Conservation (phyloP, 345 rosid species). For the Melaleuca alternifolia region DNA sequence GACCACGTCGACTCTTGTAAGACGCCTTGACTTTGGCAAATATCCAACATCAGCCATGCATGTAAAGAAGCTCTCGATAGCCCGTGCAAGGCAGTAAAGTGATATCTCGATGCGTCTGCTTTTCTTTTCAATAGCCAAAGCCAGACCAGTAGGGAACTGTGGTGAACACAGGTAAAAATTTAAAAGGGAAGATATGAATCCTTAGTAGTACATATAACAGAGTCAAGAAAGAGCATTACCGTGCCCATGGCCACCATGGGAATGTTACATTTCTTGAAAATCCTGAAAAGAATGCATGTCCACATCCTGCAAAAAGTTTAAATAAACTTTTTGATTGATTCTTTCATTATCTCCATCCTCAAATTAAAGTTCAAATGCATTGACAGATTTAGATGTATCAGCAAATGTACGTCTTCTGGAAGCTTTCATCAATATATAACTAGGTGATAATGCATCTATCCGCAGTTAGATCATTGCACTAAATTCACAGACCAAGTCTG, state of each 20-base stretch:
- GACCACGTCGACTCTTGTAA: slow-evolving; percentile 76
- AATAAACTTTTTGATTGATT: not conserved
- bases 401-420: not conserved
- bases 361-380: not conserved
- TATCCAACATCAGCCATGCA: slow-evolving; percentile 63
- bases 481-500: not conserved
- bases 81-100: slow-evolving; percentile 93
- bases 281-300: slow-evolving; percentile 79
- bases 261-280: slow-evolving; percentile 55
- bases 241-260: slow-evolving; percentile 80
- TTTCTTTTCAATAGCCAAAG: slow-evolving; percentile 85
- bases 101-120: slow-evolving; percentile 90
- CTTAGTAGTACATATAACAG: not conserved
- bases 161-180: not conserved
- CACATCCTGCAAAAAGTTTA: slow-evolving; percentile 46
- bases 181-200: not conserved
- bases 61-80: slow-evolving; percentile 84
- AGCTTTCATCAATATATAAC: not conserved
- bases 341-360: not conserved
- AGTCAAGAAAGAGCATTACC: slow-evolving; percentile 19
- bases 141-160: slow-evolving; percentile 84
- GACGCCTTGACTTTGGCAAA: slow-evolving; percentile 34
- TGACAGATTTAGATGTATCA: not conserved
- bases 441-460: not conserved
- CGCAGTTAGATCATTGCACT: not conserved